These are phyloP conservation scores for Mortierella alpina DNA, from an alignment of 192 early-diverging fungal species.

Conservation along the genomic window DNA sequence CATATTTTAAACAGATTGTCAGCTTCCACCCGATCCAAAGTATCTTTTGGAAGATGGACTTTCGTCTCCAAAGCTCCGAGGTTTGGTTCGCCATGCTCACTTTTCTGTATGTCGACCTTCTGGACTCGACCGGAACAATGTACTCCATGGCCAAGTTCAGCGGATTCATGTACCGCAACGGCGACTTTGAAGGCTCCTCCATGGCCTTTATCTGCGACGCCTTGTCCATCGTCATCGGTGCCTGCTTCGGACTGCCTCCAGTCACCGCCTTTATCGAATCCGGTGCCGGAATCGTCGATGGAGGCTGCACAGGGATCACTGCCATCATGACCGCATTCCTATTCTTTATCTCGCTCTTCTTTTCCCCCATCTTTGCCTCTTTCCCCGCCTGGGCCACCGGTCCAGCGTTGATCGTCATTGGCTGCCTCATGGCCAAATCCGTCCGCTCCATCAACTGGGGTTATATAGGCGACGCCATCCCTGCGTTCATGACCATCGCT, in stretches of 20 bases:
- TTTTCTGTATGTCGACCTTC: slow-evolving; percentile 85
- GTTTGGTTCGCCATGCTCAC: slow-evolving; percentile 84
- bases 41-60: slow-evolving; percentile 69
- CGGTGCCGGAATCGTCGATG: slow-evolving; percentile 82
- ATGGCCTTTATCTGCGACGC: slow-evolving; percentile 81
- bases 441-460: slow-evolving; percentile 82
- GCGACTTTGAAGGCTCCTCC: slow-evolving; percentile 81
- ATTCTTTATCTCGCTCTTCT: slow-evolving; percentile 84
- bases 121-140: slow-evolving; percentile 86
- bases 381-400: slow-evolving; percentile 91
- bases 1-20: slow-evolving; percentile 74
- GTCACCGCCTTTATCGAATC: slow-evolving; percentile 84
- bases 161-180: slow-evolving; percentile 72
- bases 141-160: slow-evolving; percentile 85
- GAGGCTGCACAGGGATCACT: slow-evolving; percentile 81
- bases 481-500: slow-evolving; percentile 80
- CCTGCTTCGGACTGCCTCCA: slow-evolving; percentile 76
- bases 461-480: slow-evolving; percentile 82
- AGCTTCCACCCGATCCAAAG: slow-evolving; percentile 67
- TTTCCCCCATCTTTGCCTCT: slow-evolving; percentile 85
- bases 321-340: slow-evolving; percentile 71
- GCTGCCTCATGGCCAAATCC: slow-evolving; percentile 80
- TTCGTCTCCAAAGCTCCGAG: slow-evolving; percentile 64
- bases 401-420: slow-evolving; percentile 81
- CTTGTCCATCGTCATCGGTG: slow-evolving; percentile 68